Evolutionary conservation across 179 eudicot species (phyloP).

Genomic region (Vitellaria paradoxa): DNA sequence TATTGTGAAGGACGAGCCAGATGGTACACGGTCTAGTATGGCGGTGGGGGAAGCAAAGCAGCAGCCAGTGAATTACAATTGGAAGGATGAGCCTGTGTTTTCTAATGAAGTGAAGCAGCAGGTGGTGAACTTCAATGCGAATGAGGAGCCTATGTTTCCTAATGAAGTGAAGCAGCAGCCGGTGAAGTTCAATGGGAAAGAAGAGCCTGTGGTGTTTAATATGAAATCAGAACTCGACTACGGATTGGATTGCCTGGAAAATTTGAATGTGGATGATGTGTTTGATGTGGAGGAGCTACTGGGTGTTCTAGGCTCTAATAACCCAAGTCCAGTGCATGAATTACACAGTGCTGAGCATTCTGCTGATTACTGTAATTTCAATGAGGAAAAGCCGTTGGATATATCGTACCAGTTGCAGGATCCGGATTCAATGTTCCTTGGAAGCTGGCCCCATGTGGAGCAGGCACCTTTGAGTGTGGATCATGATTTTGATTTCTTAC

Average conservation of each 20-base stretch:
- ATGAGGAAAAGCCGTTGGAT: conserved; percentile 12
- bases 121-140: too few relatives aligned
- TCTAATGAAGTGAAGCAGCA: too few relatives aligned
- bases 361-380: background rate
- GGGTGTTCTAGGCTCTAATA: conserved; percentile 28
- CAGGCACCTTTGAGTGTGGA: conserved; percentile 12
- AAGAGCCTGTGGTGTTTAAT: background rate
- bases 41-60: too few relatives aligned
- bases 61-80: too few relatives aligned
- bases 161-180: too few relatives aligned
- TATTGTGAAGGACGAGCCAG: conserved; percentile 24
- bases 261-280: conserved; percentile 44
- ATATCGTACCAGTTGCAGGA: conserved; percentile 20
- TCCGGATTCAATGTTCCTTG: conserved; percentile 21
- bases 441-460: conserved; percentile 16
- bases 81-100: too few relatives aligned
- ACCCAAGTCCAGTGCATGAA: conserved; percentile 9
- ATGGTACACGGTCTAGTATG: too few relatives aligned
- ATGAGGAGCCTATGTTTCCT: too few relatives aligned
- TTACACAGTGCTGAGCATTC: background rate
- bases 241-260: conserved; percentile 16
- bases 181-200: background rate
- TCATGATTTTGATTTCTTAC: conserved; percentile 33
- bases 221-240: background rate
- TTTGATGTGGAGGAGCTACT: conserved; percentile 64